A percentile compares a stretch with the other conserved stretches of the same genome.
phyloP scores from a whole-genome alignment of 805 yeast species.

The Candida hispaniensis region DNA sequence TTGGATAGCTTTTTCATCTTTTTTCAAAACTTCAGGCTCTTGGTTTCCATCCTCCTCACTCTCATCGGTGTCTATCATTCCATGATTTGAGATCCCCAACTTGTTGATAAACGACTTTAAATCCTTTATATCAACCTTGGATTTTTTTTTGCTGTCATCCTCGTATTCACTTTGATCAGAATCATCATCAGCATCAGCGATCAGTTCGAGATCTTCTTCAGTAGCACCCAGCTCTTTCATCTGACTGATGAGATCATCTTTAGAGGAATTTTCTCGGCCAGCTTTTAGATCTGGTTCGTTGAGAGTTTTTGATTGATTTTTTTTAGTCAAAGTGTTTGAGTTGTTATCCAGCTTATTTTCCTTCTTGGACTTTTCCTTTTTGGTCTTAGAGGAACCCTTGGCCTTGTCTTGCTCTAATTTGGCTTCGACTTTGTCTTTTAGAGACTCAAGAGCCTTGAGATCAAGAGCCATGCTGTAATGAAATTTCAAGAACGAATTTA shows the following conservation, averaged over 20 bases:
- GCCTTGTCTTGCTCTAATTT: constrained; percentile 8
- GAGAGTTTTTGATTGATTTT: background rate
- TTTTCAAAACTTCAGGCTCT: constrained; percentile 6
- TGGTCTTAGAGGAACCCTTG: constrained; percentile 1
- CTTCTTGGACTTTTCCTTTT: constrained; percentile 11
- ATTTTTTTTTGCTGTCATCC: constrained; percentile 22
- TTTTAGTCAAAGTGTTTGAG: background rate
- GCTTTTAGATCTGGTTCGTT: too few relatives aligned
- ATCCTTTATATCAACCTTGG: constrained; percentile 22
- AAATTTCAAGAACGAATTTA: too few relatives aligned
- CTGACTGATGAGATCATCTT: constrained; percentile 13
- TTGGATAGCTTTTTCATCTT: constrained; percentile 5
- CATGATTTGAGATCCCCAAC: constrained; percentile 22
- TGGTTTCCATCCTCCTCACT: constrained; percentile 10
- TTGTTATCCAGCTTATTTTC: constrained; percentile 9
- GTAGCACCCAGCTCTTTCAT: constrained; percentile 56
- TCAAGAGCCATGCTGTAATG: background rate
- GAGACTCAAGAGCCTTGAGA: background rate
- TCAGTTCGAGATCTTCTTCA: constrained; percentile 62
- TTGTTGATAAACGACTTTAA: constrained; percentile 21
- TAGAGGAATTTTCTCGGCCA: constrained; percentile 1
- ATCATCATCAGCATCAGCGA: constrained; percentile 25
- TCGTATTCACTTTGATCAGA: constrained; percentile 28
- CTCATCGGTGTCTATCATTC: constrained; percentile 21
- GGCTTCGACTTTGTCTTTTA: constrained; percentile 15